Evolutionary conservation across 2,329 filamentous ascomycete species (phyloP), one percentile per base, ranked within the genome.

Genomic region (Calonectria pteridis): DNA sequence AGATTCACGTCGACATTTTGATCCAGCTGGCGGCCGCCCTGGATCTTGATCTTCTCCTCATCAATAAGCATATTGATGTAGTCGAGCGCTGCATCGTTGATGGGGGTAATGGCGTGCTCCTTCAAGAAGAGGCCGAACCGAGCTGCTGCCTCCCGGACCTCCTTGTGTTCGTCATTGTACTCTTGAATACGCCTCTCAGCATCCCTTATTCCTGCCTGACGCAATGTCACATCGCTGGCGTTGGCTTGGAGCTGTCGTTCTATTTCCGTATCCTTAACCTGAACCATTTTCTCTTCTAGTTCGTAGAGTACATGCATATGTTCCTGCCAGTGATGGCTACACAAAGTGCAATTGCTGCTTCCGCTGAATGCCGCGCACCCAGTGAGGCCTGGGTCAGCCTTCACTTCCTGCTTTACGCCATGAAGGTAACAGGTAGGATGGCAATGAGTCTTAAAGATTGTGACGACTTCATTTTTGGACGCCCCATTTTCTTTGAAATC

Each of bases 1-100:
- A 40, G 4, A 5, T 73, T 78, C 2, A 6, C 0, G 6, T 77
- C 58, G 20, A 76, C 31, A 11, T 68, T 66, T 13, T 58, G 13
- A 2, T 13, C 26, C 10, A 14, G 31, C 4, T 75, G 37, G 0
- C 23, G 71, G 6, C 59, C 74, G 1, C 10, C 53, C 6, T 72
- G 49, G 10, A 76, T 74, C 28, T 67, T 75, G 3, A 26, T 46
- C 0, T 33, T n/a, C 6, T 77, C 72, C 0, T 37, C 10, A 7
- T 71, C 18, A 40, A 77, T 77, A 0, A 77, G 51, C 4, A 71
- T 51, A 4, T 64, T 3, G 26, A 73, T 75, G 20, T 77, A 77
- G 0, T 26, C 68, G 1, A 69, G 31, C 0, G 75, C 73, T 11
- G 67, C 70, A 4, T 77, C 75, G 1, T 77, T 75, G 9, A 73